Base-by-base conservation (phyloP, 352 stramenopile genomes). In the Thalassiosira livingstoniorum region DNA sequence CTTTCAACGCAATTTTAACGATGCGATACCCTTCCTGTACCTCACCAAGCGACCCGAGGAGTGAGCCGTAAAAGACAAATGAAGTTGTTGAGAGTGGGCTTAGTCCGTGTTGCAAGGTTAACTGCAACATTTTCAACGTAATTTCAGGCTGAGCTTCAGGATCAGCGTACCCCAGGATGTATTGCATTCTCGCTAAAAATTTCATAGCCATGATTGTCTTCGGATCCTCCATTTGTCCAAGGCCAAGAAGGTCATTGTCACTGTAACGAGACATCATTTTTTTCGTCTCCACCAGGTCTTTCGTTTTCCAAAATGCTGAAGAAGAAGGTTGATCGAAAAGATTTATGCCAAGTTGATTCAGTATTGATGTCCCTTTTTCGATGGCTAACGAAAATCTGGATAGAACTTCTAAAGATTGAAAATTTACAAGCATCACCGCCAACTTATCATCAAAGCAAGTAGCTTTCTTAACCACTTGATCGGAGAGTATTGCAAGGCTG, bases 401-500 rank as follows among this genome's bases (percentile, higher is more conserved):
- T n/a, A n/a, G n/a, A n/a, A n/a, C n/a, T n/a, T n/a, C n/a, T n/a
- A n/a, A n/a, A n/a, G n/a, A n/a, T n/a, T n/a, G n/a, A n/a, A n/a
- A n/a, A n/a, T n/a, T n/a, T n/a, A n/a, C n/a, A 70, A 47, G 31
- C 55, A 62, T 55, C 3, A 43, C 58, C 13, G 31, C 5, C 0
- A 80, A 29, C 29, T 58, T 73, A 29, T 80, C 71, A 65, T 72
- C 71, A 65, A 64, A 39, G 1, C 10, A 65, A 15, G 62, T 61
- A 0, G 13, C 61, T 62, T 62, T 68, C 23, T 2, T 25, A 27
- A 57, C 1, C 4, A 73, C 25, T 61, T 80, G 61, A 27, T 73
- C 62, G 32, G 25, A 75, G 1, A 80, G 21, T 13, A 73, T 72
- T 29, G 25, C 27, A 10, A 80, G 42, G 15, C 21, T 76, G 1